Evolutionary conservation across 441 rosid genomes (phyloP).

Genomic region (Cnidoscolus chayamansa): DNA sequence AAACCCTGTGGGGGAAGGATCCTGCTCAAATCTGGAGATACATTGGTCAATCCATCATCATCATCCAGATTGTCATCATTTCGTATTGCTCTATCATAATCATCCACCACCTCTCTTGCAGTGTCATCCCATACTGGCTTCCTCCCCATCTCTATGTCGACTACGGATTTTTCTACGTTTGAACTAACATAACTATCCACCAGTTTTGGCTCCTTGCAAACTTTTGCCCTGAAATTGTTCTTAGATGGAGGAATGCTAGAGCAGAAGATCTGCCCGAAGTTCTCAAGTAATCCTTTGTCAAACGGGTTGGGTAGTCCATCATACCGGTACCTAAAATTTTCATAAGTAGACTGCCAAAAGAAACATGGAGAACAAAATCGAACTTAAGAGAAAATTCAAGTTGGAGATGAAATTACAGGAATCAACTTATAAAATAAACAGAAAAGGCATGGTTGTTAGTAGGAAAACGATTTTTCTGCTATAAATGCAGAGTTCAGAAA

Average conservation of each 20-base stretch:
- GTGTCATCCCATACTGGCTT: slow-evolving; percentile 70
- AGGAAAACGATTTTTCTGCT: too few species aligned
- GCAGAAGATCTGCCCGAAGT: slow-evolving; percentile 70
- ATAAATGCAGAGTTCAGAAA: slow-evolving; percentile 8
- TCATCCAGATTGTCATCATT: slow-evolving; percentile 41
- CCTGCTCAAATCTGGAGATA: slow-evolving; percentile 63
- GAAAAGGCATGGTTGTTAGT: neutral
- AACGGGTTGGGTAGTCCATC: slow-evolving; percentile 78
- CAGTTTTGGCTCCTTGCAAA: slow-evolving; percentile 53
- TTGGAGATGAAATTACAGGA: neutral
- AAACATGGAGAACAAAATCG: neutral
- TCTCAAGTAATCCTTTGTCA: slow-evolving; percentile 59
- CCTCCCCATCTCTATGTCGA: slow-evolving; percentile 82
- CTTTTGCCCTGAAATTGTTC: slow-evolving; percentile 69
- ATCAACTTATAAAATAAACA: neutral
- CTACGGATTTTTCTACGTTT: slow-evolving; percentile 46
- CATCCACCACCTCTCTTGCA: slow-evolving; percentile 31
- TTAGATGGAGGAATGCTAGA: slow-evolving; percentile 56
- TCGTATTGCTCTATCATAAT: slow-evolving; percentile 42
- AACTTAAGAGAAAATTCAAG: neutral
- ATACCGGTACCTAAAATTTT: slow-evolving; percentile 83
- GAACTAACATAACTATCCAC: slow-evolving; percentile 48
- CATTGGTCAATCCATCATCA: slow-evolving; percentile 36
- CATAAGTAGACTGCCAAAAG: slow-evolving; percentile 75
- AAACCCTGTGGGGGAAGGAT: slow-evolving; percentile 61